phyloP scores from a whole-genome alignment of 2,329 filamentous ascomycete species.

The Calycina herbarum region DNA sequence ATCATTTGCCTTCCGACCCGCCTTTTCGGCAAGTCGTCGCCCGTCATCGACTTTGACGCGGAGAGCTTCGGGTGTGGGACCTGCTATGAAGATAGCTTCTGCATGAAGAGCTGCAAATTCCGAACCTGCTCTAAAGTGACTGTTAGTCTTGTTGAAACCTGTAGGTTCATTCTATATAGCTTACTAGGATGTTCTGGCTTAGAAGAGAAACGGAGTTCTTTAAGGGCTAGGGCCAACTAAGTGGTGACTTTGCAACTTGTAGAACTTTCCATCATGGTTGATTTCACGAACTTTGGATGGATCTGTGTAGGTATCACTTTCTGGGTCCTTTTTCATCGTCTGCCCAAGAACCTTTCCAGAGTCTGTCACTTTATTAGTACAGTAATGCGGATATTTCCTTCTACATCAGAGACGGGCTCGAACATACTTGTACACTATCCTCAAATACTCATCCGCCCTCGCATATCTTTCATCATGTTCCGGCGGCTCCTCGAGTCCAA shows the following conservation, averaged over 20 bases:
- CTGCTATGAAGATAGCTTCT: slow-evolving; percentile 67
- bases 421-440: slow-evolving; percentile 28
- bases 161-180: accelerated
- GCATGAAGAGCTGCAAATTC: slow-evolving; percentile 67
- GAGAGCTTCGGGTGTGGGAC: slow-evolving; percentile 59
- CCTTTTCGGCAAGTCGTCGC: background rate
- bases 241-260: slow-evolving; percentile 63
- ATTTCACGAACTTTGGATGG: slow-evolving; percentile 61
- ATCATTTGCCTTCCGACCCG: background rate
- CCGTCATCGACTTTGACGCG: slow-evolving; percentile 41
- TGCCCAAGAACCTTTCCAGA: slow-evolving; percentile 33
- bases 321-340: slow-evolving; percentile 48
- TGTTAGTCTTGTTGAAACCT: too few species aligned
- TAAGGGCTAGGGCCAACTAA: slow-evolving; percentile 51
- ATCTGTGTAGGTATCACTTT: slow-evolving; percentile 59
- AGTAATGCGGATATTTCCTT: too few species aligned
- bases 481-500: slow-evolving; percentile 57
- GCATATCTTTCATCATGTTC: slow-evolving; percentile 68
- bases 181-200: slow-evolving; percentile 58
- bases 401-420: too few species aligned
- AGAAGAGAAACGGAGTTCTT: slow-evolving; percentile 44
- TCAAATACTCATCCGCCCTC: slow-evolving; percentile 63
- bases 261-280: slow-evolving; percentile 65
- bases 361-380: background rate
- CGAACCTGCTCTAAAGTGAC: slow-evolving; percentile 47